Evolutionary conservation across 805 yeast genomes (phyloP).

Genomic region (Citeromyces matritensis): DNA sequence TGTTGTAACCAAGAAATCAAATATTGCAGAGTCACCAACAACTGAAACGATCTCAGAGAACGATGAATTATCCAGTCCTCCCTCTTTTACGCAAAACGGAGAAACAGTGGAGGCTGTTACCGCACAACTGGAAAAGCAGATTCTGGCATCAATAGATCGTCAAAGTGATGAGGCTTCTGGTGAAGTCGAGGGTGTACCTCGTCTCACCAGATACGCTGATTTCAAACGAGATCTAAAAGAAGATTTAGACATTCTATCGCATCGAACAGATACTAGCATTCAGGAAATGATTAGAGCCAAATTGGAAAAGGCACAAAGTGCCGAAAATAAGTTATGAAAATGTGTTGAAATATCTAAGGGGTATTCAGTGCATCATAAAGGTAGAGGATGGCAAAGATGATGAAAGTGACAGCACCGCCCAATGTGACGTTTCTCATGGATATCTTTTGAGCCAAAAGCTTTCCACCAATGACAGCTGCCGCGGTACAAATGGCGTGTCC

Average conservation of each 20-base stretch:
- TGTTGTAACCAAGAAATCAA: too few relatives aligned
- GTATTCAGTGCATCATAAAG: conserved; percentile 41
- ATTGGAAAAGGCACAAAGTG: too few relatives aligned
- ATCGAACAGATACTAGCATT: conserved; percentile 26
- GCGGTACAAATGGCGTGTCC: conserved; percentile 86
- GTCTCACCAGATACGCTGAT: conserved; percentile 23
- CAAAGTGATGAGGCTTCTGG: too few relatives aligned
- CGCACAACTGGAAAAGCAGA: conserved; percentile 11
- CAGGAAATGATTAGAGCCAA: conserved; percentile 20
- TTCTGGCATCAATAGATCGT: conserved; percentile 5
- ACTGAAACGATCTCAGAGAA: too few relatives aligned
- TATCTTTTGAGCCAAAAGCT: conserved; percentile 73
- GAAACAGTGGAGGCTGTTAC: conserved; percentile 22
- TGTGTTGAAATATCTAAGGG: neutral
- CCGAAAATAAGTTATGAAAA: neutral
- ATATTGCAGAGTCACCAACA: too few relatives aligned
- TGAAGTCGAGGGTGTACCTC: neutral
- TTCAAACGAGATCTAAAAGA: conserved; percentile 21
- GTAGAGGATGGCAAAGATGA: conserved; percentile 69
- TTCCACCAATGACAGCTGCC: conserved; percentile 90
- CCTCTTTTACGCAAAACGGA: conserved; percentile 9
- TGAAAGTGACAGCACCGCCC: conserved; percentile 81
- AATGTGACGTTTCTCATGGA: conserved; percentile 86
- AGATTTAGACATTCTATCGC: conserved; percentile 19
- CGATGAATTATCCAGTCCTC: neutral